Percentiles rank a stretch among this genome's conserved stretches.
phyloP scores from a whole-genome alignment of 2,329 filamentous ascomycete genomes.

The Neobulgaria alba region DNA sequence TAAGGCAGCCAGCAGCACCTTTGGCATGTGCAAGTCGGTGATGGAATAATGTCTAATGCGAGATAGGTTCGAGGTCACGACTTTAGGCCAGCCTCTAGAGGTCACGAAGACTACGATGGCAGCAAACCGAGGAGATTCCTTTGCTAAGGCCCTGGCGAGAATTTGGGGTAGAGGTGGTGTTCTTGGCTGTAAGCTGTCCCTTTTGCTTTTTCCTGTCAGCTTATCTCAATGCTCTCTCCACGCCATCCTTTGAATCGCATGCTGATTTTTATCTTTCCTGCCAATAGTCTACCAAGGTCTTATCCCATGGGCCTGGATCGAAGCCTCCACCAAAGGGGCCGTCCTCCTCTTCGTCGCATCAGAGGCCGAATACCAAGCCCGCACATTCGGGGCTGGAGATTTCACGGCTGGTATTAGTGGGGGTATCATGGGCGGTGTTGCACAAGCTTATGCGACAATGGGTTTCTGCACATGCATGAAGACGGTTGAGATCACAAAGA shows the following conservation, averaged over 20 bases:
- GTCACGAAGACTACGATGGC: conserved; percentile 99
- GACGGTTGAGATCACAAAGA: conserved; percentile 98
- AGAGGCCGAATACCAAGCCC: conserved; percentile 94
- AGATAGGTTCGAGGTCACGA: conserved; percentile 40
- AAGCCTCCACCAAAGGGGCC: conserved; percentile 98
- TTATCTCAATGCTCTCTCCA: too few species aligned
- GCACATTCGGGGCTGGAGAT: conserved; percentile 70
- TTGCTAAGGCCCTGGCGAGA: conserved; percentile 69
- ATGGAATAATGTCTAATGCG: conserved; percentile 3
- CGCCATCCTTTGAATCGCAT: not conserved
- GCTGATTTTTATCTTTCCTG: not conserved
- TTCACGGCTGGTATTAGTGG: conserved; percentile 84
- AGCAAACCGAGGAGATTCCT: conserved; percentile 84
- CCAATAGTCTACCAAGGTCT: conserved; percentile 91
- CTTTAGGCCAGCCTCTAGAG: conserved; percentile 74
- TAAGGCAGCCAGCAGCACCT: conserved; percentile 11
- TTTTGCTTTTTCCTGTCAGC: too few species aligned
- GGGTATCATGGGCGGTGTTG: conserved; percentile 89
- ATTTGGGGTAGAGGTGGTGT: conserved; percentile 93
- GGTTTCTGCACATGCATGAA: conserved; percentile 99
- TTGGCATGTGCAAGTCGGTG: not conserved
- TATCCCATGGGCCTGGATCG: conserved; percentile 99
- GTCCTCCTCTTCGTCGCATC: conserved; percentile 98
- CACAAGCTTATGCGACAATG: conserved; percentile 98
- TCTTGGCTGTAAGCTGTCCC: conserved; percentile 79